Percentiles rank a stretch among this genome's conserved stretches.
Conservation (phyloP, 2,329 filamentous ascomycete species). For the Drechslerella stenobrocha region DNA sequence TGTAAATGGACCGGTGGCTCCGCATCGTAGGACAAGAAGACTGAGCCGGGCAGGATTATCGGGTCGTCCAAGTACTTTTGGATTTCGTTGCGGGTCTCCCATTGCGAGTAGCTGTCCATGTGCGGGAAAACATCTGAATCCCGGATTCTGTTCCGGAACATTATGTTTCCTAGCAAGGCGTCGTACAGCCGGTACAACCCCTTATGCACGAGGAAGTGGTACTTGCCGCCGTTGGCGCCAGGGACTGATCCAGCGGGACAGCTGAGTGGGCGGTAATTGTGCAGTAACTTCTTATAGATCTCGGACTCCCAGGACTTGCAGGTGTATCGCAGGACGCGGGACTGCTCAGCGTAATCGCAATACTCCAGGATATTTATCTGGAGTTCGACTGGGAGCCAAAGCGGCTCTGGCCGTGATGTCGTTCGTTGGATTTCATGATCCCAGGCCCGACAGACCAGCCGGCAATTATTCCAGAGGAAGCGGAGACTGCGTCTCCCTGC, state of each 20-base stretch:
- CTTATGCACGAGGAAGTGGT: constrained; percentile 13
- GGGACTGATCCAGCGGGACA: neutral
- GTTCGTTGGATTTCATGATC: neutral
- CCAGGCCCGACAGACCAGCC: neutral
- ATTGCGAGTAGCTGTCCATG: neutral
- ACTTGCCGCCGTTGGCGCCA: neutral
- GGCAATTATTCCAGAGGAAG: too few species aligned
- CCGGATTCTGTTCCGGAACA: neutral
- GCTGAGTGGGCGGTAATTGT: neutral
- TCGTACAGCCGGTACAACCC: constrained; percentile 8
- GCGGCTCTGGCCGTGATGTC: neutral
- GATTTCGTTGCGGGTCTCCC: neutral
- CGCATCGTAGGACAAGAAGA: too few species aligned
- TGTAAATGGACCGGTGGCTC: too few species aligned
- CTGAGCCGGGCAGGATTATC: neutral
- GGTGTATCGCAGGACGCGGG: constrained; percentile 2
- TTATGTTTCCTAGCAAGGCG: neutral
- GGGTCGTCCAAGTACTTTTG: neutral
- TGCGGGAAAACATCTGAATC: too few species aligned
- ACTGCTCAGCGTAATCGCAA: neutral
- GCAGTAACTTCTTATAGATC: constrained; percentile 6
- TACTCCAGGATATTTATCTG: constrained; percentile 6
- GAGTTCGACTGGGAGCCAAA: constrained; percentile 7
- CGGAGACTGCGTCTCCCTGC: too few species aligned
- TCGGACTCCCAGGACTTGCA: neutral